Evolutionary conservation across 1,139 yeast genomes (phyloP), one percentile per base, ranked within the genome.

Genomic region (Sugiyamaella novakii): DNA sequence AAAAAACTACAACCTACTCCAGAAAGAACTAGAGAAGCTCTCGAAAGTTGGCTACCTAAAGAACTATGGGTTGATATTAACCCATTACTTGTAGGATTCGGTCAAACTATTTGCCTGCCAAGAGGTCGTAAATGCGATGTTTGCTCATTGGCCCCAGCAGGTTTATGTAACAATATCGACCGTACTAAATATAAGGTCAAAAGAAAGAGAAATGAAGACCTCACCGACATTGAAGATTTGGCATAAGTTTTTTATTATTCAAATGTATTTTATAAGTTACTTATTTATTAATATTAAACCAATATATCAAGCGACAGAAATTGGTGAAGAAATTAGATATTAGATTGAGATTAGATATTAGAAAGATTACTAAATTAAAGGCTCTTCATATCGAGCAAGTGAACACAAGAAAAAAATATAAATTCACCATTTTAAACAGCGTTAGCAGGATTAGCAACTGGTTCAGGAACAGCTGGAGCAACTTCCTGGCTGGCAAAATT

Each of bases 81-180:
- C 62, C 96, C 96, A 0, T 67, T 85, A 17, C 67, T 91, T 11
- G 98, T 91, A 3, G 97, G 98, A 3, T 91, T 89, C 72, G 98
- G 98, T 7, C 98, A 91, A 66, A 83, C 83, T 1, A 76, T 91
- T 1, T 91, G 98, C 64, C 78, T 82, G 2, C 87, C 96, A 0
- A 74, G 84, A 44, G 81, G 82, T 2, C 70, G 80, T 37, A 77
- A 84, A 54, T 91, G 97, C 66, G 91, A 83, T 59, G 60, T 83
- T n/a, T 91, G 97, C 59, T 64, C 78, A 1, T 66, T 87, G 48
- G 79, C 81, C 0, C 62, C 61, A 28, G 67, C 72, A 3, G 76
- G 74, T 1, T 61, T 82, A 2, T 85, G 95, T 35, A 47, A 37
- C 12, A 45, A 46, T 35, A 56, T 54, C 7, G 56, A 55, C 45